phyloP scores from a whole-genome alignment of 257 asterid genomes.

The Scutellaria minor region DNA sequence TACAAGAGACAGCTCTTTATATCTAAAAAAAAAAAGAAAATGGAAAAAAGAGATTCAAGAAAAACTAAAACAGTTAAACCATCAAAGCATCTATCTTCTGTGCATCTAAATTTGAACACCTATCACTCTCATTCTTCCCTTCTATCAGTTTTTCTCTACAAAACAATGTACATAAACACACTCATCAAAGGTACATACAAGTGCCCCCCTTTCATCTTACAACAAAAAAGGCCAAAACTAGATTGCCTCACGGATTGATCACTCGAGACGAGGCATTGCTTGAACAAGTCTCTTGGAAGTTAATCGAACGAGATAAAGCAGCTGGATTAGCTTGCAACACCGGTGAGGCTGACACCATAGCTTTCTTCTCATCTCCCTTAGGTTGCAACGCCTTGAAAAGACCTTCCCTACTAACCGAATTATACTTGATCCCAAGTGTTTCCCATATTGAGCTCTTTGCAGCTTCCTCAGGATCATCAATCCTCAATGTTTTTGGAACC shows the following conservation, averaged over 20 bases:
- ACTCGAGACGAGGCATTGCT: neutral
- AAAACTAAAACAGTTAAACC: constrained; percentile 22
- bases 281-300: constrained; percentile 58
- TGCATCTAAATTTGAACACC: constrained; percentile 26
- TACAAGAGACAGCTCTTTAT: no score
- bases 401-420: constrained; percentile 51
- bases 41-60: neutral
- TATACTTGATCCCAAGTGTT: constrained; percentile 73
- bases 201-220: no score
- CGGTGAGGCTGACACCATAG: constrained; percentile 32
- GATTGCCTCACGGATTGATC: constrained; percentile 24
- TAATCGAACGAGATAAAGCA: constrained; percentile 72
- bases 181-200: constrained; percentile 30
- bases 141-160: constrained; percentile 38
- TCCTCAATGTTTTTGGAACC: constrained; percentile 78
- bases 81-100: constrained; percentile 29
- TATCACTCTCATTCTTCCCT: constrained; percentile 17
- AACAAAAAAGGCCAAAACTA: constrained; percentile 34
- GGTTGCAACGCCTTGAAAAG: constrained; percentile 72
- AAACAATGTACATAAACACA: constrained; percentile 48
- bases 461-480: constrained; percentile 85
- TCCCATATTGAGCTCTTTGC: constrained; percentile 90
- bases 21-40: constrained; percentile 14
- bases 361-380: constrained; percentile 47
- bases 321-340: constrained; percentile 80